Base-by-base conservation (phyloP, 345 rosid species). In the Tarenaya hassleriana region DNA sequence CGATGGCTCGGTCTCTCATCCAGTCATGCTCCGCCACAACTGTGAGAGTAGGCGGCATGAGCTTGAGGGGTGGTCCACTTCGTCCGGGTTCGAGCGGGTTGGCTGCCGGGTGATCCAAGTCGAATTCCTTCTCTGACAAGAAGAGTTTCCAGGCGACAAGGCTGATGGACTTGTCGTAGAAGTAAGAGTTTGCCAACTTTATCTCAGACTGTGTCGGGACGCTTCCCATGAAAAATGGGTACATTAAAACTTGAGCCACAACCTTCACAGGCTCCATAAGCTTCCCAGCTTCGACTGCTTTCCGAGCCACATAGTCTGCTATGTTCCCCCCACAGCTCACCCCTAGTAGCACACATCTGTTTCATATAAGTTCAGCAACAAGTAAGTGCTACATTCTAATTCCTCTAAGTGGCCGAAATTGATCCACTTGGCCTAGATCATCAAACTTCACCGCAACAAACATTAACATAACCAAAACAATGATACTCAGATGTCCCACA, bases 1-100 rank as follows among this genome's bases (percentile, higher is more conserved):
- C 82, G 59, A 88, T 85, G 71, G 96, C 98, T 40, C 85, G 71
- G 55, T 92, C 98, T 71, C 94, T 81, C 98, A 88, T 92, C 94
- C 94, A 88, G 66, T 88, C 98, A 8, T 81, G 95, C 58, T 92
- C 94, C 1, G 96, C 96, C 27, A 92, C 88, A 60, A 92, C 80
- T 17, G 95, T 88, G 29, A 92, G 81, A 10, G 96, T 92, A 13
- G 94, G 96, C 3, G 95, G 98, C 95, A 85, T 84, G 68, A 70
- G 69, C 67, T 88, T 92, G 48, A 88, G 60, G 32, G 86, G 96
- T 1, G 94, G 96, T 21, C 71, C 81, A 29, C 41, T 41, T 40
- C 90, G 75, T 31, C 70, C 81, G 10, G 88, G 78, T 10, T 75
- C 75, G 20, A 81, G 75, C 27, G 98, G 96, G 75, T 85, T 92